Evolutionary conservation across 2,329 filamentous ascomycete genomes (phyloP).

Genomic region (Eurotiales sp.): DNA sequence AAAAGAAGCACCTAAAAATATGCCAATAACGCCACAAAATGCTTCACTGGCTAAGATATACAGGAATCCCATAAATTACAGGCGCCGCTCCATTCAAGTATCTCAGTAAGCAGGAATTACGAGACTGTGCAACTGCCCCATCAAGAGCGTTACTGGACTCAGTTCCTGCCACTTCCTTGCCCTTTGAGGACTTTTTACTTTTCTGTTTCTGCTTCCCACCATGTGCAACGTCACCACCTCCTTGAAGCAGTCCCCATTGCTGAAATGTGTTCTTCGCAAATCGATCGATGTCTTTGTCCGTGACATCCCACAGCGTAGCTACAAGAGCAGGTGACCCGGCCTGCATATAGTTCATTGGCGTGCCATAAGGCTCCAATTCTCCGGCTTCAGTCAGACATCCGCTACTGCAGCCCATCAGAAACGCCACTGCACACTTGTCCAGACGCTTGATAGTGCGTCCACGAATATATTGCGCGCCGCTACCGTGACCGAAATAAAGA

Average conservation of each 20-base stretch:
- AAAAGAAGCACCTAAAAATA: background rate
- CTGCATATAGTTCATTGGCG: conserved; percentile 86
- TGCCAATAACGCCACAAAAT: conserved; percentile 6
- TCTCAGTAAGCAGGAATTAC: conserved; percentile 75
- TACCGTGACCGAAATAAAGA: conserved; percentile 95
- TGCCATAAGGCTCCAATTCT: conserved; percentile 86
- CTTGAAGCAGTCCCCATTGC: conserved; percentile 74
- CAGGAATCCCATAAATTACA: conserved; percentile 91
- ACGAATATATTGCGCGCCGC: conserved; percentile 89
- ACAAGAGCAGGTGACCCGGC: conserved; percentile 83
- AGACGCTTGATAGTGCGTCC: conserved; percentile 76
- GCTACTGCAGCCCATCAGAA: conserved; percentile 93
- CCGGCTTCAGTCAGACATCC: conserved; percentile 76
- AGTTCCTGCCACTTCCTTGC: conserved; percentile 4
- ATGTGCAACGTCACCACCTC: conserved; percentile 19
- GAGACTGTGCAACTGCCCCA: conserved; percentile 73
- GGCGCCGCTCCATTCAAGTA: conserved; percentile 93
- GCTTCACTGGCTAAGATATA: conserved; percentile 58
- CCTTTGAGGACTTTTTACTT: conserved; percentile 17
- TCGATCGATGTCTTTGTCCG: conserved; percentile 93
- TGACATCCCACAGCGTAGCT: conserved; percentile 96
- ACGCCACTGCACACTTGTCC: conserved; percentile 71
- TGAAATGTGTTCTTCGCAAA: conserved; percentile 77
- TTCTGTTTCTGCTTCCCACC: conserved; percentile 25
- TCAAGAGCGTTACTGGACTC: conserved; percentile 55